Conservation (phyloP, 495 filamentous ascomycete species). For the Penicillium simplicissimum region DNA sequence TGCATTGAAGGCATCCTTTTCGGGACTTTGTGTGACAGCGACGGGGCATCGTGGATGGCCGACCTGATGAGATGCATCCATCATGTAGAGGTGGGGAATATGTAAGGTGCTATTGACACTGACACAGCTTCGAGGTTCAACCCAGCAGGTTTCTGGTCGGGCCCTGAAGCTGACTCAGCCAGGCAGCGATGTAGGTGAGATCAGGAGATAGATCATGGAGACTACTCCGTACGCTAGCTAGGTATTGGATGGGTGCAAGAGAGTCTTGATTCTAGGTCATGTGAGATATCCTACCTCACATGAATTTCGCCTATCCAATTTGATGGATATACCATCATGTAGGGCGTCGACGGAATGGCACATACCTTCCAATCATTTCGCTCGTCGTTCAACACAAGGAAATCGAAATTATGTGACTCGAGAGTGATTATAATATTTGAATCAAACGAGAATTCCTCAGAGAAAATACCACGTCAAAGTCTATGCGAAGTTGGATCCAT, state of each 20-base stretch:
- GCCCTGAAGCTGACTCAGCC: slow-evolving; percentile 1
- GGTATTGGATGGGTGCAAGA: too few relatives aligned
- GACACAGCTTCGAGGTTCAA: neutral
- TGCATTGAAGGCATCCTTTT: slow-evolving; percentile 18
- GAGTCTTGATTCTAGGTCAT: too few relatives aligned
- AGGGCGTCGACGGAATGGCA: too few relatives aligned
- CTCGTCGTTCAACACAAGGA: too few relatives aligned
- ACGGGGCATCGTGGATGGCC: slow-evolving; percentile 14
- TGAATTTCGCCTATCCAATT: neutral
- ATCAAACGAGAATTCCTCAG: neutral
- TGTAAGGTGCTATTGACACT: neutral
- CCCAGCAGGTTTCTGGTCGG: neutral
- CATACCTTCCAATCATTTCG: too few relatives aligned
- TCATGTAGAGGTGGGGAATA: neutral
- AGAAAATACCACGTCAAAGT: slow-evolving; percentile 6
- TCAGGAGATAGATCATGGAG: neutral
- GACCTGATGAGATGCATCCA: neutral
- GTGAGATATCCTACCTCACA: neutral
- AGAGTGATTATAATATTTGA: neutral
- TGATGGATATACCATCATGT: neutral
- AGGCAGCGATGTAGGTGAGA: neutral
- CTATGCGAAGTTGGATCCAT: slow-evolving; percentile 26
- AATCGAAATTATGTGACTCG: neutral
- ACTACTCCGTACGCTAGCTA: neutral
- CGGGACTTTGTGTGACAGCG: slow-evolving; percentile 20